These are phyloP conservation scores for Athelia sp. DNA, from an alignment of 1,284 basidiomycete species.

Conservation along the genomic window DNA sequence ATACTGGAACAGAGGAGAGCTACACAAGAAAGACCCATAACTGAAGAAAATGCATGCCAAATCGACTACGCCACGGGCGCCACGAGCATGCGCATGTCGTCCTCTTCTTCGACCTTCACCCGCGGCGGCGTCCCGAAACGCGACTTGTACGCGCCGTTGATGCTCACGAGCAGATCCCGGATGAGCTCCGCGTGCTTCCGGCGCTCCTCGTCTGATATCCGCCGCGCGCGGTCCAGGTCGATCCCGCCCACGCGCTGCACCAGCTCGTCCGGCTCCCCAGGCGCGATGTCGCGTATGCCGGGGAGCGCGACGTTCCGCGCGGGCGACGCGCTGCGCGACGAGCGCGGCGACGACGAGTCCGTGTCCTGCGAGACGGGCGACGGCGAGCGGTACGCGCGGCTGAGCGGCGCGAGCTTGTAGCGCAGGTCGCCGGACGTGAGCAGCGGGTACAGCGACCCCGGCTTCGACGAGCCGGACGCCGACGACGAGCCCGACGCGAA, in stretches of 20 bases:
- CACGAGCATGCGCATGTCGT: no score
- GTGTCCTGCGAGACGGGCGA: conserved; percentile 31
- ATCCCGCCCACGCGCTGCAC: conserved; percentile 31
- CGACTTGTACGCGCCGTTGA: conserved; percentile 42
- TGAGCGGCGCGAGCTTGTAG: conserved; percentile 59
- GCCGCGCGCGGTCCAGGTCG: conserved; percentile 21
- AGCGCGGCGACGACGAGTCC: conserved; percentile 29
- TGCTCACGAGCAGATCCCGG: conserved; percentile 54
- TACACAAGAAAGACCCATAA: neutral
- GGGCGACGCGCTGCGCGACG: conserved; percentile 41
- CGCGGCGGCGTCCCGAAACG: conserved; percentile 23
- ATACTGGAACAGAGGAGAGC: no score
- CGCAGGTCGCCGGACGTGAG: conserved; percentile 50
- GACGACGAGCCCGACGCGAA: conserved; percentile 4
- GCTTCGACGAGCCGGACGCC: conserved; percentile 11
- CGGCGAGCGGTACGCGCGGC: conserved; percentile 43
- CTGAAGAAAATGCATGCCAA: no score
- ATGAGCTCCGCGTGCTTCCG: conserved; percentile 62
- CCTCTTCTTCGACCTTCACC: neutral
- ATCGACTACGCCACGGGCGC: no score
- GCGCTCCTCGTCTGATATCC: conserved; percentile 31
- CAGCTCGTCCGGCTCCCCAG: conserved; percentile 23
- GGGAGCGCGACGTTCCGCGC: conserved; percentile 34
- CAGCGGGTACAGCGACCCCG: conserved; percentile 49
- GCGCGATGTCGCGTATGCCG: conserved; percentile 39